These are phyloP conservation scores for Cercophora sp. DNA, from an alignment of 495 filamentous ascomycete species.

Conservation along the genomic window DNA sequence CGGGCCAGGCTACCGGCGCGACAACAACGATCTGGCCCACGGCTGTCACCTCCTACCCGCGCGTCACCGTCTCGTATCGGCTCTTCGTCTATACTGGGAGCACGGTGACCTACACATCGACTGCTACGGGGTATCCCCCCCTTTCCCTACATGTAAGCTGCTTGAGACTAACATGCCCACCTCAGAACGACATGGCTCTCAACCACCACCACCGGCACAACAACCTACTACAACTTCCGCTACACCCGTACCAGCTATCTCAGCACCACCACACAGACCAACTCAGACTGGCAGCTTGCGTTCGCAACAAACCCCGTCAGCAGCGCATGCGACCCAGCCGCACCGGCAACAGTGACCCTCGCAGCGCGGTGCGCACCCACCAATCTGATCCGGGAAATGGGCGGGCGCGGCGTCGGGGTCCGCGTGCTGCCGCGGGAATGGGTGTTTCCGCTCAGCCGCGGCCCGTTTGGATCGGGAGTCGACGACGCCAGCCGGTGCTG, in stretches of 20 bases:
- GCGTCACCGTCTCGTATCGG: conserved; percentile 9
- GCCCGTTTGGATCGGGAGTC: conserved; percentile 3
- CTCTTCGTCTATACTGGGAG: conserved; percentile 6
- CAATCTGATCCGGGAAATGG: conserved; percentile 13
- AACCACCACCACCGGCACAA: conserved; percentile 12
- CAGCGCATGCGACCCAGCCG: background rate
- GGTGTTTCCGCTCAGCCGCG: conserved; percentile 10
- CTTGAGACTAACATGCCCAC: too few relatives aligned
- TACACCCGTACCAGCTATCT: conserved; percentile 7
- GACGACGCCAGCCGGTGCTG: conserved; percentile 15
- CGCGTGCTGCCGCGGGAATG: conserved; percentile 5
- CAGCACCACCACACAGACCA: conserved; percentile 8
- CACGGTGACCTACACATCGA: conserved; percentile 13
- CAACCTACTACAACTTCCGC: background rate
- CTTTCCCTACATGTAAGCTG: too few relatives aligned
- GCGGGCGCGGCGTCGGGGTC: conserved; percentile 10
- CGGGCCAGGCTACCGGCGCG: conserved; percentile 9
- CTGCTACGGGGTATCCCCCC: too few relatives aligned
- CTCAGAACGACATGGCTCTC: conserved; percentile 6
- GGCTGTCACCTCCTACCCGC: conserved; percentile 10
- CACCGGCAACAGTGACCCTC: conserved; percentile 3
- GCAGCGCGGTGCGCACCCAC: conserved; percentile 13
- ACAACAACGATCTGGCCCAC: conserved; percentile 9
- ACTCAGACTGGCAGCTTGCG: conserved; percentile 13
- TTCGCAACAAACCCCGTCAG: conserved; percentile 6